Conservation (phyloP, 805 yeast genomes). For the Saccharomycopsis synnaedendra region DNA sequence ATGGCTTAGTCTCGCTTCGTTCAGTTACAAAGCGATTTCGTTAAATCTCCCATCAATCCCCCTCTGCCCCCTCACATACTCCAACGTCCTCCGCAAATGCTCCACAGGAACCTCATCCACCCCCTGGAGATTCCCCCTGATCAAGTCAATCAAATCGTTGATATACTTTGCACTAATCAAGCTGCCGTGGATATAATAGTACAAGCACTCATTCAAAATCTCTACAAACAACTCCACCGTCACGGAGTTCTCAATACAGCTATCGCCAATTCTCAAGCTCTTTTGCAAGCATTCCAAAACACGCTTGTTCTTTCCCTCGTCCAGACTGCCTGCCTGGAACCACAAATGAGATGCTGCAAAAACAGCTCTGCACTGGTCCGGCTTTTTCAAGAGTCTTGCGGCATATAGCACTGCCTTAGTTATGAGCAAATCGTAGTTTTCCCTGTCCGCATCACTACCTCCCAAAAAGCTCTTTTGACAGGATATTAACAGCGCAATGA, state of each 20-base stretch:
- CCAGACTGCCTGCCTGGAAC: constrained; percentile 35
- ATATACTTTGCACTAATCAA: constrained; percentile 64
- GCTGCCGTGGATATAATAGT: constrained; percentile 76
- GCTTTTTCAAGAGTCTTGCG: constrained; percentile 77
- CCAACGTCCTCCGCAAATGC: constrained; percentile 63
- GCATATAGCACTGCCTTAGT: constrained; percentile 82
- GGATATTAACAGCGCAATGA: constrained; percentile 11
- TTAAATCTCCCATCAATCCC: constrained; percentile 59
- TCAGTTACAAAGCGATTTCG: constrained; percentile 25
- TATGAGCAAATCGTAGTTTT: constrained; percentile 71
- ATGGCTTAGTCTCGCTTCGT: not conserved
- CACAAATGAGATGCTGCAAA: constrained; percentile 83
- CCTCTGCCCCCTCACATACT: constrained; percentile 58
- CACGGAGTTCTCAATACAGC: constrained; percentile 72
- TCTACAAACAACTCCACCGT: constrained; percentile 81
- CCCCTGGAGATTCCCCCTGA: constrained; percentile 45
- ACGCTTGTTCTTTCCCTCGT: constrained; percentile 35
- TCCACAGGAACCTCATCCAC: constrained; percentile 29
- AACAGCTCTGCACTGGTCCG: constrained; percentile 90
- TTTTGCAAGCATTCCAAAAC: constrained; percentile 88
- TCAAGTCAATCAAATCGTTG: constrained; percentile 78
- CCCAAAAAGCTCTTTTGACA: constrained; percentile 12
- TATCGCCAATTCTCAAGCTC: constrained; percentile 81
- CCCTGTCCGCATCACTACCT: constrained; percentile 27
- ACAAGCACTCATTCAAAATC: constrained; percentile 74